Conservation (phyloP, 805 yeast genomes). For the Kodamaea sagamina region DNA sequence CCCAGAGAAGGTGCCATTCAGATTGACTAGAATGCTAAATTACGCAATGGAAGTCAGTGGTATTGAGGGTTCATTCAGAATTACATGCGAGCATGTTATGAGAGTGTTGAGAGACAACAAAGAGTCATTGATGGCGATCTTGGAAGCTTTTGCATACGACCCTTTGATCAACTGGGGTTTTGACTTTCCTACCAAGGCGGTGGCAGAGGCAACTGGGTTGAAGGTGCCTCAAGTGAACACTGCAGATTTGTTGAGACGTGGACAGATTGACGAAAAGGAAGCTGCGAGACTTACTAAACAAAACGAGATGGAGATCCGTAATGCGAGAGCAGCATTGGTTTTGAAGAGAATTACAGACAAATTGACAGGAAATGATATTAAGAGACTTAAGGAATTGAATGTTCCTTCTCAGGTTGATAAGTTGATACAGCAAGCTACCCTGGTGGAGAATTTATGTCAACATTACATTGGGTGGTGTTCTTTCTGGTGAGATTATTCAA, state of each 20-base stretch:
- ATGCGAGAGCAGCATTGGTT: constrained; percentile 89
- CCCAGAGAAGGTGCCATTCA: constrained; percentile 97
- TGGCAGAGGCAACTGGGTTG: constrained; percentile 72
- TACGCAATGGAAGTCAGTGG: constrained; percentile 99
- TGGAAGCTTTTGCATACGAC: constrained; percentile 98
- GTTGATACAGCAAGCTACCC: constrained; percentile 92
- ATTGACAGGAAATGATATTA: constrained; percentile 90
- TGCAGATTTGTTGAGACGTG: constrained; percentile 67
- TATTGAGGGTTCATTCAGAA: constrained; percentile 94
- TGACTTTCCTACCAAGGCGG: constrained; percentile 81
- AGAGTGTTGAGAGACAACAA: constrained; percentile 88
- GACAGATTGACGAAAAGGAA: constrained; percentile 75
- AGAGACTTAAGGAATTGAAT: constrained; percentile 65
- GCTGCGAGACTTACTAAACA: constrained; percentile 69
- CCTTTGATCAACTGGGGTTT: constrained; percentile 99
- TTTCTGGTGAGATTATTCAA: constrained; percentile 66
- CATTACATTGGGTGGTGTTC: constrained; percentile 99
- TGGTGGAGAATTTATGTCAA: constrained; percentile 93
- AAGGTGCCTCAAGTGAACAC: constrained; percentile 67
- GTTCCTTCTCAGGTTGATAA: constrained; percentile 92
- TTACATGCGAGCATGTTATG: constrained; percentile 97
- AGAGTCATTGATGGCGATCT: constrained; percentile 95
- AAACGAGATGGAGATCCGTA: constrained; percentile 71
- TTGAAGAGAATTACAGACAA: constrained; percentile 88
- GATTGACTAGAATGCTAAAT: constrained; percentile 94